Evolutionary conservation across 306 rosid species (phyloP), one percentile per base, ranked within the genome.

Genomic region (Acmispon strigosus): DNA sequence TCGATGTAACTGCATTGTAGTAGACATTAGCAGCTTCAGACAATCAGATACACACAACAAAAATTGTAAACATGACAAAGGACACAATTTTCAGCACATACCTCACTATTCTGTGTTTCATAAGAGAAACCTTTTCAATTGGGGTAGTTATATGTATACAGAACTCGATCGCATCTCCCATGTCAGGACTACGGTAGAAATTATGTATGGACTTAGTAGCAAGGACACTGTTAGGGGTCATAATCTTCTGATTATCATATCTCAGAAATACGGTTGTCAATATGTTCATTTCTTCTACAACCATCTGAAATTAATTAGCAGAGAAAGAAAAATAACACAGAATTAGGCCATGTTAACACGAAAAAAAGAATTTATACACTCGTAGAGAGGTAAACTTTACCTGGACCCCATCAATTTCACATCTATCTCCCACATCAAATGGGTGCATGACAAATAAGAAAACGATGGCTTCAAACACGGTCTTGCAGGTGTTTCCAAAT

Each of bases 281-380:
- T 81, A 95, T 89, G 83, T 95, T 95, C 99, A 95, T 95, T 67
- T 95, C 99, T 82, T 95, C 99, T 22, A 91, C 99, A 45, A 95
- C 78, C 99, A 95, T 83, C 99, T 95, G 96, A 69, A 75, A 75
- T 74, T 42, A 44, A 36, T 45, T 4, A 10, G 72, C 45, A 12
- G 62, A 47, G 34, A 29, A 17, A 66, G 37, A 2, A 57, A 29
- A 12, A 7, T 32, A n/a, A 12, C 12, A 11, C 65, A 13, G 14
- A 75, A 63, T 82, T 73, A 86, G 74, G 58, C 51, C 13, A 6
- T 24, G 52, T 37, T 53, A 7, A 2, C 65, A 36, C 5, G 49
- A 44, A 36, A 48, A 69, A 17, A 8, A 36, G 12, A 27, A 36
- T 32, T 14, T 49, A 32, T 49, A 49, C 66, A 42, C 10, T 41